Base-by-base conservation (phyloP, 1,139 yeast species). In the Taiozyma onychis region DNA sequence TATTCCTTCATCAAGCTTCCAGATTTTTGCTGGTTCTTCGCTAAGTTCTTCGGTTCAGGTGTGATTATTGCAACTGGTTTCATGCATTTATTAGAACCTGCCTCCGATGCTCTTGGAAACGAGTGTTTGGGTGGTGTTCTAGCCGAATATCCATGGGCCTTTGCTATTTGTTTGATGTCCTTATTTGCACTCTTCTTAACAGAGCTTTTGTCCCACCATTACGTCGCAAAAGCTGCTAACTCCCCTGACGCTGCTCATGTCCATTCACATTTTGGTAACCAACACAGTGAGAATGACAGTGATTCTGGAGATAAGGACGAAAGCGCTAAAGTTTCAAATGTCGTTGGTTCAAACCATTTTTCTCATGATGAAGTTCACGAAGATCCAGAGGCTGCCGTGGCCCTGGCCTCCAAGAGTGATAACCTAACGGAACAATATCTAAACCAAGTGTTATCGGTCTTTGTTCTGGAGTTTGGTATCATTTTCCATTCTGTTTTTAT, bases 11-110 rank as follows among this genome's bases (percentile, higher is more conserved):
- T 83, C 45, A 70, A 76, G 54, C 62, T 81, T 57, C 89, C 84
- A 2, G 58, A 73, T 34, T 75, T 81, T 80, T 77, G 83, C 50
- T 88, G 85, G 65, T 80, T 86, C 62, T 69, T 84, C 77, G 87
- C 90, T 49, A 88, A 87, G 62, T 88, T 79, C 71, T 89, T 90
- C 65, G 97, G 97, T 54, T 85, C 96, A 1, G 97, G 97, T 47
- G 97, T 90, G 47, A 90, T 90, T 63, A 75, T 89, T 10, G 93
- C 97, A 1, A 90, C 97, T 1, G 90, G 96, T 0, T 85, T 88
- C 60, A 83, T 90, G 51, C 97, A 90, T 68, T 72, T 90, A 54
- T 72, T 90, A 59, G 83, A 84, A 58, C 96, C 96, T 0, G 96
- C 96, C 4, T 79, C 81, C 32, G 78, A 75, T 30, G 74, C 74